A percentile compares a stretch with the other conserved stretches of the same genome.
Evolutionary conservation across 1,139 yeast species (phyloP).

Genomic region (Arxiozyma heterogenica): DNA sequence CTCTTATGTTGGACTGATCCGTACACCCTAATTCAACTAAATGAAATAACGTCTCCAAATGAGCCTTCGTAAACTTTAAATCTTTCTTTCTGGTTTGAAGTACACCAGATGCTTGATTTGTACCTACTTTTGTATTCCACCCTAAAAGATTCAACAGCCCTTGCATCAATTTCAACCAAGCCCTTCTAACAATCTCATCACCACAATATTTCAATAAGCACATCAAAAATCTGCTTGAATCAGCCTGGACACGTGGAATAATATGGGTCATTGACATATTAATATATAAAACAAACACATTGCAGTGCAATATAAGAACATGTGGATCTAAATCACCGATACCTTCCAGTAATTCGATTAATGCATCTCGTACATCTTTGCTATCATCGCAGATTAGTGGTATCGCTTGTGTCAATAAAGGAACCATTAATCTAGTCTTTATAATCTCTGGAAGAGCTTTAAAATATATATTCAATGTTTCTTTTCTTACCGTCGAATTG

Average conservation of each 20-base stretch:
- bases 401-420: constrained; percentile 23
- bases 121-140: constrained; percentile 38
- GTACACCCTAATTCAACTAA: constrained; percentile 39
- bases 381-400: constrained; percentile 30
- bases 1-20: constrained; percentile 10
- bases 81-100: constrained; percentile 19
- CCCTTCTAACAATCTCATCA: constrained; percentile 44
- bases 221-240: constrained; percentile 55
- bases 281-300: constrained; percentile 61
- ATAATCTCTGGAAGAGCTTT: constrained; percentile 38
- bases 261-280: constrained; percentile 94
- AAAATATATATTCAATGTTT: constrained; percentile 48
- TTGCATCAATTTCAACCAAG: constrained; percentile 51
- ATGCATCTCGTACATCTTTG: constrained; percentile 51
- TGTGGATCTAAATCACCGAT: constrained; percentile 46
- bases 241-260: constrained; percentile 59
- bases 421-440: constrained; percentile 24
- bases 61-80: constrained; percentile 13
- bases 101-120: constrained; percentile 16
- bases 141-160: constrained; percentile 50
- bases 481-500: constrained; percentile 62
- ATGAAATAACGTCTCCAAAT: constrained; percentile 38
- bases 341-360: constrained; percentile 44
- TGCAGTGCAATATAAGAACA: constrained; percentile 57
- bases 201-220: constrained; percentile 42